A percentile compares a stretch with the other conserved stretches of the same genome.
Conservation (phyloP, 306 rosid genomes). For the Castanea crenata region DNA sequence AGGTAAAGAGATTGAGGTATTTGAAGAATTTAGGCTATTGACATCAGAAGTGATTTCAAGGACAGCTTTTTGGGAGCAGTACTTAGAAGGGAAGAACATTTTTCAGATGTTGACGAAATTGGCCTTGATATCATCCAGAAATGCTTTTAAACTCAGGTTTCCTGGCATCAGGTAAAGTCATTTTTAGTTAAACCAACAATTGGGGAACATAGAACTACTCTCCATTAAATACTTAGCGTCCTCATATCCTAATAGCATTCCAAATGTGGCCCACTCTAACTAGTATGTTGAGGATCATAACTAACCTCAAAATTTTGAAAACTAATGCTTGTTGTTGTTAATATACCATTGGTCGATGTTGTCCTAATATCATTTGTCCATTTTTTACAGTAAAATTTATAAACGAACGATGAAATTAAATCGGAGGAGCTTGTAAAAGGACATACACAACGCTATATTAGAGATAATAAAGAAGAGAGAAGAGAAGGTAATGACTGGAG, state of each 20-base stretch:
- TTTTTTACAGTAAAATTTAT: conserved; percentile 19
- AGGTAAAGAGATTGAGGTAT: conserved; percentile 31
- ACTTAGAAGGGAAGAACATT: conserved; percentile 25
- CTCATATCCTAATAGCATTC: too few relatives aligned
- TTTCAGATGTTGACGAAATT: conserved; percentile 19
- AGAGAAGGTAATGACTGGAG: conserved; percentile 9
- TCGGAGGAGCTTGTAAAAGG: conserved; percentile 12
- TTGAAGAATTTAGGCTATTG: conserved; percentile 24
- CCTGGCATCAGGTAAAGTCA: conserved; percentile 17
- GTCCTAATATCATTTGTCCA: background rate
- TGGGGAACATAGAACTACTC: background rate
- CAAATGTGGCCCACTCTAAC: too few relatives aligned
- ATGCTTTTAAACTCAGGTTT: background rate
- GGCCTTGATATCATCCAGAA: conserved; percentile 1
- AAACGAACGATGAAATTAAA: conserved; percentile 20
- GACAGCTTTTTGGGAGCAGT: conserved; percentile 33
- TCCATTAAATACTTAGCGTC: background rate
- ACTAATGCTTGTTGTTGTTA: too few relatives aligned
- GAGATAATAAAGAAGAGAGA: conserved; percentile 22
- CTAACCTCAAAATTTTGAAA: too few relatives aligned
- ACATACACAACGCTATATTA: background rate
- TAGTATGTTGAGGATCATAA: too few relatives aligned
- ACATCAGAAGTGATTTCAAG: conserved; percentile 29
- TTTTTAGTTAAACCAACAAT: too few relatives aligned
- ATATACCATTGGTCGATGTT: too few relatives aligned